Evolutionary conservation across 2,329 filamentous ascomycete species (phyloP).

Genomic region (Cladosporium austrohemisphaericum): DNA sequence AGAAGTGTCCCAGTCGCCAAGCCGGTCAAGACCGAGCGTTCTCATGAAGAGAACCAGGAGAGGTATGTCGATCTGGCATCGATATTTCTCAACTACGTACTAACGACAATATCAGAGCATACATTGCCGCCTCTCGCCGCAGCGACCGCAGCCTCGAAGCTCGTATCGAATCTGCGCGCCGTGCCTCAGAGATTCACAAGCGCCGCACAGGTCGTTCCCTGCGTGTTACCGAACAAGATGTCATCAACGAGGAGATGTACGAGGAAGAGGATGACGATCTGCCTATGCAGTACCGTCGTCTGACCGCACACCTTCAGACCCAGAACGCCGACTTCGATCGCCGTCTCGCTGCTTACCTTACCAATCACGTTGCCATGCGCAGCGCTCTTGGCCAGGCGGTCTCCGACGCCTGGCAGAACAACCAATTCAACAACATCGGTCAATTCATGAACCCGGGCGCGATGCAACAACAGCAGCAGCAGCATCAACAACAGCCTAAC

Average conservation of each 20-base stretch:
- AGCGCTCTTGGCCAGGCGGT: constrained; percentile 47
- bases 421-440: constrained; percentile 35
- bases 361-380: constrained; percentile 55
- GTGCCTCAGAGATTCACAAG: constrained; percentile 89
- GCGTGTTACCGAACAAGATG: constrained; percentile 79
- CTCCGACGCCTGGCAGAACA: constrained; percentile 37
- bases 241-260: constrained; percentile 91
- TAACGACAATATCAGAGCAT: constrained; percentile 59
- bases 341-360: constrained; percentile 57
- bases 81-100: neutral
- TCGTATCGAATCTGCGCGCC: constrained; percentile 77
- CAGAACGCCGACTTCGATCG: constrained; percentile 59
- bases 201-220: constrained; percentile 78
- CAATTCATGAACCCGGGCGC: constrained; percentile 39
- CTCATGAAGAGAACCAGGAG: constrained; percentile 78
- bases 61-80: constrained; percentile 39
- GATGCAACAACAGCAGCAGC: constrained; percentile 25
- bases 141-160: constrained; percentile 85
- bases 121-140: constrained; percentile 84
- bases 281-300: constrained; percentile 61
- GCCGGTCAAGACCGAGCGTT: constrained; percentile 64
- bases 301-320: constrained; percentile 61
- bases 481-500: constrained; percentile 17
- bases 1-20: constrained; percentile 39
- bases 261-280: constrained; percentile 87